These are phyloP conservation scores for Astathelohania contejeani DNA, from an alignment of 371 early-diverging fungal genomes.

Conservation along the genomic window DNA sequence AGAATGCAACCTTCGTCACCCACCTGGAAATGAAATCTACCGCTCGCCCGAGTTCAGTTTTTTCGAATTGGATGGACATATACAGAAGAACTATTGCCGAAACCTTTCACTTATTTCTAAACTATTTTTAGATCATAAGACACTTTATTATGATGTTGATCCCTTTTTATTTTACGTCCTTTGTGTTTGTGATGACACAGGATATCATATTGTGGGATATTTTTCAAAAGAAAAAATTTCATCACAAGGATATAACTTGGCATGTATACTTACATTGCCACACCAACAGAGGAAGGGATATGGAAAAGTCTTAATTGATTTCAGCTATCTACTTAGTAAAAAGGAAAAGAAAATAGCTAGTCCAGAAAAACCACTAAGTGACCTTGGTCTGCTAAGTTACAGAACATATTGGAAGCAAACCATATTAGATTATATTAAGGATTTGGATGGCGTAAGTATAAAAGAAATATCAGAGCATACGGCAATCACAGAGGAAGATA, in stretches of 20 bases:
- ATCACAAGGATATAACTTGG: slow-evolving; percentile 80
- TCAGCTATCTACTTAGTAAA: slow-evolving; percentile 78
- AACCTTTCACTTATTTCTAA: slow-evolving; percentile 88
- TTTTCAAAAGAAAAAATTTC: slow-evolving; percentile 95
- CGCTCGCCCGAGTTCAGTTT: slow-evolving; percentile 68
- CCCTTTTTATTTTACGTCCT: slow-evolving; percentile 92
- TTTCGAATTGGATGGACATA: slow-evolving; percentile 74
- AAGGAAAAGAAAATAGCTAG: slow-evolving; percentile 79
- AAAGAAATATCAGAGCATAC: slow-evolving; percentile 67
- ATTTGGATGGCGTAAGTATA: slow-evolving; percentile 52
- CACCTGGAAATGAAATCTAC: slow-evolving; percentile 96
- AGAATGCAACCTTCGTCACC: slow-evolving; percentile 67
- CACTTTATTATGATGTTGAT: slow-evolving; percentile 95
- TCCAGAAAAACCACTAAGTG: slow-evolving; percentile 94
- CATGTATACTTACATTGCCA: slow-evolving; percentile 95
- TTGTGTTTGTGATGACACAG: slow-evolving; percentile 57
- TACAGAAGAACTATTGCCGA: slow-evolving; percentile 75
- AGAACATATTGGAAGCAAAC: slow-evolving; percentile 68
- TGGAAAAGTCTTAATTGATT: slow-evolving; percentile 83
- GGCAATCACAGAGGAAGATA: slow-evolving; percentile 73
- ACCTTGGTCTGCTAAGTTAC: slow-evolving; percentile 79
- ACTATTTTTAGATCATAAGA: slow-evolving; percentile 96
- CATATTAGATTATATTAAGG: slow-evolving; percentile 23
- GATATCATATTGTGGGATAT: slow-evolving; percentile 83
- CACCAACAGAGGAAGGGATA: slow-evolving; percentile 89